Base-by-base conservation (phyloP, 2,329 filamentous ascomycete genomes). In the Penicillium sp. region DNA sequence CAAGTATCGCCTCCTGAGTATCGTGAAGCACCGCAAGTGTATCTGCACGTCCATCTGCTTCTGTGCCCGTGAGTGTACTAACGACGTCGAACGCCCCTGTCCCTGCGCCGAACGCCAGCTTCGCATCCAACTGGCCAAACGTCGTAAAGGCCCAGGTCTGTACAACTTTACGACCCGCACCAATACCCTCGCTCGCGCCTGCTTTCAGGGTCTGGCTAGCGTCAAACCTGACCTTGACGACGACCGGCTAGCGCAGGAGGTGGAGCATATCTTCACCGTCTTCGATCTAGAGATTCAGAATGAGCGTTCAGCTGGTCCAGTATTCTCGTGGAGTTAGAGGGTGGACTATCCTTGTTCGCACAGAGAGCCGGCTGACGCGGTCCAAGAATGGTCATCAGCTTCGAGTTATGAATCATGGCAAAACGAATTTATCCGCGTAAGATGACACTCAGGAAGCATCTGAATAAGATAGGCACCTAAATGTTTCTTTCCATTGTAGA, bases 81-180 rank as follows among this genome's bases (percentile, higher is more conserved):
- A 47, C 14, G 45, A 59, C 6, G 54, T 55, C 4, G 49, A 58
- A 35, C 53, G 51, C 8, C 29, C 25, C 8, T 70, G 67, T 25
- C 65, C 64, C 18, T 70, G 67, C 41, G 56, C 61, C 4, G 57
- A 59, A 31, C 57, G 64, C 17, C 54, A 63, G 45, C 41, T 65
- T 30, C 60, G 59, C 20, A 48, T 63, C 23, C 48, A 62, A 40
- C 45, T 57, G n/a, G 48, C 50, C 9, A 51, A 54, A 26, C 47
- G 51, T 5, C 43, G 51, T 30, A 43, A 43, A 23, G 39, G 34
- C 4, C 28, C 45, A 11, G 47, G 50, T 11, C 31, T 26, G 4
- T 43, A 42, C 34, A 39, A 43, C 11, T 56, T 61, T 25, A 36
- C 41, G 4, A 41, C 49, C 13, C 57, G 58, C 25, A 60, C 54